Evolutionary conservation across 495 filamentous ascomycete genomes (phyloP).

Genomic region (Aspergillus homomorphus): DNA sequence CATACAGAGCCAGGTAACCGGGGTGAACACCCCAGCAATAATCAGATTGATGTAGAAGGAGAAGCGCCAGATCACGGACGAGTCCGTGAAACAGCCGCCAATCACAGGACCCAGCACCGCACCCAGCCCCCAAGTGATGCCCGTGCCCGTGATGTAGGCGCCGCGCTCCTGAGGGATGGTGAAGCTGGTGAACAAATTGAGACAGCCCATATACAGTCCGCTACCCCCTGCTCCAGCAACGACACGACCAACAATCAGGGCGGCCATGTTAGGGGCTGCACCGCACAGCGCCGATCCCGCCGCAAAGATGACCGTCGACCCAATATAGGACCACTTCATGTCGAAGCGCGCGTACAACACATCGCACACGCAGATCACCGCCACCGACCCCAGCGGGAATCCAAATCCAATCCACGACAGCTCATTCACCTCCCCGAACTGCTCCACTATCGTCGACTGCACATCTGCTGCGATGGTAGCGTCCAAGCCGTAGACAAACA

Average conservation of each 20-base stretch:
- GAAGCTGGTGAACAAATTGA: constrained; percentile 43
- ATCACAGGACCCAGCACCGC: constrained; percentile 47
- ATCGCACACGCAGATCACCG: constrained; percentile 21
- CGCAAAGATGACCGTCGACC: constrained; percentile 27
- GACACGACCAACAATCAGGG: constrained; percentile 33
- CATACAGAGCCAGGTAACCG: constrained; percentile 49
- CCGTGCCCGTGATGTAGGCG: constrained; percentile 40
- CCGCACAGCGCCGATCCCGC: constrained; percentile 33
- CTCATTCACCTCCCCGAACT: constrained; percentile 22
- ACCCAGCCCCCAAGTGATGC: constrained; percentile 42
- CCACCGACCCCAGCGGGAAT: constrained; percentile 23
- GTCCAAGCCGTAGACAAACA: constrained; percentile 38
- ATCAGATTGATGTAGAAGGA: constrained; percentile 65
- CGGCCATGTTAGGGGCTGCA: constrained; percentile 26
- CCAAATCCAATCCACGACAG: constrained; percentile 26
- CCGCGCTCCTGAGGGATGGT: constrained; percentile 40
- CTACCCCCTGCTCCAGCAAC: constrained; percentile 40
- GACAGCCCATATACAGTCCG: constrained; percentile 41
- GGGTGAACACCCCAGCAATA: constrained; percentile 44
- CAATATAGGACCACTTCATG: constrained; percentile 29
- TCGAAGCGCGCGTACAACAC: constrained; percentile 43
- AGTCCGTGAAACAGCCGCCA: constrained; percentile 50
- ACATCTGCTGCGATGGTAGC: constrained; percentile 41
- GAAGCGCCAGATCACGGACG: constrained; percentile 52
- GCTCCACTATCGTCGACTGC: constrained; percentile 26